A percentile compares a stretch with the other conserved stretches of the same genome.
These are phyloP conservation scores for Vigna trinervia DNA, from an alignment of 306 rosid genomes.

Conservation along the genomic window DNA sequence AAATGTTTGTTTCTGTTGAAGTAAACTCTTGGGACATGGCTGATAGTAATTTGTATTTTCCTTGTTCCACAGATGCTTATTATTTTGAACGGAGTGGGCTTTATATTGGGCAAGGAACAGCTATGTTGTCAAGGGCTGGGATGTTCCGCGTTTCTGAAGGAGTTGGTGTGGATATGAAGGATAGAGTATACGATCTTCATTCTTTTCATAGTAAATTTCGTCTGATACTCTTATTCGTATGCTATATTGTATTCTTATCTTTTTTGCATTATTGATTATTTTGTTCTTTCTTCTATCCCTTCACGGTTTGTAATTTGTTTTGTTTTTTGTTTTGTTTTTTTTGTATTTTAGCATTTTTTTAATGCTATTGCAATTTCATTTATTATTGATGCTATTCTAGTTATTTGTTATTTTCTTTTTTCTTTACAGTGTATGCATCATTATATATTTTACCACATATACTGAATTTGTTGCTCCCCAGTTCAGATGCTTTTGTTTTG, in stretches of 20 bases:
- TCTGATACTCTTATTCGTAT: conserved; percentile 20
- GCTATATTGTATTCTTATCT: background rate
- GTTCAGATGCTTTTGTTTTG: background rate
- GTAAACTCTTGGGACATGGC: conserved; percentile 23
- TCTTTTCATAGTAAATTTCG: conserved; percentile 79
- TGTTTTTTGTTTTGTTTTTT: background rate
- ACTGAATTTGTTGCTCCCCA: background rate
- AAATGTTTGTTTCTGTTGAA: conserved; percentile 32
- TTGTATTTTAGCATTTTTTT: conserved; percentile 22
- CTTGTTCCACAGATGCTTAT: conserved; percentile 70
- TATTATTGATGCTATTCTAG: background rate
- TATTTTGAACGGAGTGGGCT: conserved; percentile 72
- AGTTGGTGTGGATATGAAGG: conserved; percentile 83
- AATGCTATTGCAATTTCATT: background rate
- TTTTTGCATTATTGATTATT: conserved; percentile 12
- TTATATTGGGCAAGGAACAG: conserved; percentile 86
- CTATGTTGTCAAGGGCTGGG: conserved; percentile 91
- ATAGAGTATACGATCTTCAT: conserved; percentile 80
- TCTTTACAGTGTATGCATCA: background rate
- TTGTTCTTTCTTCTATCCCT: background rate
- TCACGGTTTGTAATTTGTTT: background rate
- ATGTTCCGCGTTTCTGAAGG: conserved; percentile 77
- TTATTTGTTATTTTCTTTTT: conserved; percentile 2
- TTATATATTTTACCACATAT: background rate
- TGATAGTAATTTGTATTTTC: conserved; percentile 34